Percentiles rank a stretch among this genome's conserved stretches.
Conservation (phyloP, 2,329 filamentous ascomycete species). For the Septoria linicola region DNA sequence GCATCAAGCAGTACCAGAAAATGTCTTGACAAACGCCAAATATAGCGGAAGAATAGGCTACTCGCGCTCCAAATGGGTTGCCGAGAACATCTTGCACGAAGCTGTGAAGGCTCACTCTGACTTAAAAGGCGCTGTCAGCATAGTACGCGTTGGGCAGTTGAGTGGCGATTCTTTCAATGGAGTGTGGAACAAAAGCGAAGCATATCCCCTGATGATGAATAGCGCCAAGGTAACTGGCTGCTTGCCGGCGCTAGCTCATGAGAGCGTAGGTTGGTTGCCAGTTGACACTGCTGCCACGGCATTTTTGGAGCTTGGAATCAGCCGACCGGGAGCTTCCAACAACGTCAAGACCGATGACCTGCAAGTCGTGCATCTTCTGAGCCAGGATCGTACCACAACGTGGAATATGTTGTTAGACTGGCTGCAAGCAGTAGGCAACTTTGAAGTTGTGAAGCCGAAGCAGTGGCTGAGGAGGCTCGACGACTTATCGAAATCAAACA, state of each 20-base stretch:
- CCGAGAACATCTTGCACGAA: constrained; percentile 53
- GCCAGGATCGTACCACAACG: constrained; percentile 44
- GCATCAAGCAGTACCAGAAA: constrained; percentile 43
- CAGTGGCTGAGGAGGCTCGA: constrained; percentile 47
- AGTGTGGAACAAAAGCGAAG: constrained; percentile 52
- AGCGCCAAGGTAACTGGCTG: constrained; percentile 41
- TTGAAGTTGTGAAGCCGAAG: constrained; percentile 44
- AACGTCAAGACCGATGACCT: background rate
- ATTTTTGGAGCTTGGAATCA: constrained; percentile 41
- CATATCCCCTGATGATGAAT: constrained; percentile 51
- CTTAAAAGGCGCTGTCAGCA: constrained; percentile 42
- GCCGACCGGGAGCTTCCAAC: constrained; percentile 3
- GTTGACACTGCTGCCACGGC: constrained; percentile 48
- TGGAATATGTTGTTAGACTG: constrained; percentile 52
- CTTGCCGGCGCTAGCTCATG: constrained; percentile 43
- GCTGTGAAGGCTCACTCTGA: constrained; percentile 35
- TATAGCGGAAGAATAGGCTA: constrained; percentile 55
- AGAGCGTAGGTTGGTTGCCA: constrained; percentile 48
- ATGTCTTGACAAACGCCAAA: constrained; percentile 42
- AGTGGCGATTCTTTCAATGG: constrained; percentile 46
- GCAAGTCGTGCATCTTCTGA: constrained; percentile 52
- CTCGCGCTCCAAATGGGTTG: constrained; percentile 59
- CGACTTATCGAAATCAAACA: constrained; percentile 31
- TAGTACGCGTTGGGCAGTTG: constrained; percentile 51
- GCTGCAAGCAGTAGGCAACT: constrained; percentile 40